Evolutionary conservation across 2,329 filamentous ascomycete species (phyloP).

Genomic region (Nothophaeocryptopus gaeumannii): DNA sequence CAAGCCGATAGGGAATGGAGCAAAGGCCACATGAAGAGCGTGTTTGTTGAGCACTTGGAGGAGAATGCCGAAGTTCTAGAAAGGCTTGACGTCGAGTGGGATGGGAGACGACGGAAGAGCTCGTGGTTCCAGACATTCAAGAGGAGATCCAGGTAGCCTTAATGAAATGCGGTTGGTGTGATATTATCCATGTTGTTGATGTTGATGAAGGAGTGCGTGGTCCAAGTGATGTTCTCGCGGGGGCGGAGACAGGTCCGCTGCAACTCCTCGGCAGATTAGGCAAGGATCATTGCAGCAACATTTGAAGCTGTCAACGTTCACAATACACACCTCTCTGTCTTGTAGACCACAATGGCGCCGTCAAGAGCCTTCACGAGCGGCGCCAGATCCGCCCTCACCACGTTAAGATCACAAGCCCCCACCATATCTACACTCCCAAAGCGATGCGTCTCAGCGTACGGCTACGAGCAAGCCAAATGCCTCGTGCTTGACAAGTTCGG

Average conservation of each 20-base stretch:
- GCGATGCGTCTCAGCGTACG: conserved; percentile 61
- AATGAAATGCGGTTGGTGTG: background rate
- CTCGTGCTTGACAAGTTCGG: conserved; percentile 72
- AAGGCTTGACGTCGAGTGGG: conserved; percentile 1
- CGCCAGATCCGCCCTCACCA: conserved; percentile 9
- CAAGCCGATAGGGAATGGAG: too few species aligned
- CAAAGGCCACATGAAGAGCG: background rate
- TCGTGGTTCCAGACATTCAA: conserved; percentile 3
- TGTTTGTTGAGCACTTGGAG: conserved; percentile 11
- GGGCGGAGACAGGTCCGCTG: conserved; percentile 4
- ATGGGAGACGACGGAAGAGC: background rate
- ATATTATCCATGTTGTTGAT: background rate
- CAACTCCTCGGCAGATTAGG: conserved; percentile 1
- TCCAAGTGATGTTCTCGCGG: background rate
- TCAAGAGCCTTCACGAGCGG: conserved; percentile 20
- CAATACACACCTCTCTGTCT: background rate
- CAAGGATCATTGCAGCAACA: background rate
- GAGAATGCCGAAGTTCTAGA: conserved; percentile 11
- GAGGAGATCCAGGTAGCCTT: conserved; percentile 1
- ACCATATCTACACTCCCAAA: conserved; percentile 16
- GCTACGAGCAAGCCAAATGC: conserved; percentile 82
- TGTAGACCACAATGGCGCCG: conserved; percentile 19
- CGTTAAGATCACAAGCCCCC: background rate
- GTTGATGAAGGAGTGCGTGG: background rate
- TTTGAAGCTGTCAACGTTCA: background rate